Base-by-base conservation (phyloP, 2,329 filamentous ascomycete genomes). In the Aspergillus uvarum region DNA sequence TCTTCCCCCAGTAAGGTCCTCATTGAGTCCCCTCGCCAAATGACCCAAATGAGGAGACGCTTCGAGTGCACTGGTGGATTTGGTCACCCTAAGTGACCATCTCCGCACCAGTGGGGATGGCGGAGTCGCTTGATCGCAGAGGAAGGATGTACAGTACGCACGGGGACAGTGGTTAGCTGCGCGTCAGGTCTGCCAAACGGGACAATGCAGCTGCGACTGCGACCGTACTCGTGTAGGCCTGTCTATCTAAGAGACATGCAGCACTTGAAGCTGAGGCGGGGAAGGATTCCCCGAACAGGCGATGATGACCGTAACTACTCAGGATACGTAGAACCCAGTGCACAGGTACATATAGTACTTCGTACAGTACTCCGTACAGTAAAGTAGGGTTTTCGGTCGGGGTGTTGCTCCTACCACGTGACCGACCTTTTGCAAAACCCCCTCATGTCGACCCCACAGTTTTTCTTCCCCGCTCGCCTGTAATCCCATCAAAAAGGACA, bases 401-500 rank as follows among this genome's bases (percentile, higher is more conserved):
- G 42, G 47, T 24, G 26, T 54, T 51, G 31, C 54, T 32, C 51
- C 52, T 29, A 19, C 48, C 63, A 66, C 62, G 65, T 68, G 32
- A 35, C 32, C 32, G 65, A 65, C 65, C 31, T 21, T 31, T 16
- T 47, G 51, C 61, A 61, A 61, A 59, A 58, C 61, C 65, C 65
- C 65, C 69, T 70, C 69, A 69, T 65, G 38, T 56, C 59, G 58
- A 63, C 72, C 72, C 73, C 73, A 74, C 72, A 73, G 70, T 70
- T 68, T 71, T 72, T 68, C 72, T 72, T 74, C 72, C 73, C 73
- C 72, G 70, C 71, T 75, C 69, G 69, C 68, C 68, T 65, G 65
- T 62, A 59, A 59, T 67, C 65, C 53, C 64, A 63, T 59, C 60
- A 61, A 61, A 44, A 58, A 63, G 64, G 62, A 67, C 63, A 64